Conservation (phyloP, 352 stramenopile species). For the Hyaloperonospora arabidopsidis region DNA sequence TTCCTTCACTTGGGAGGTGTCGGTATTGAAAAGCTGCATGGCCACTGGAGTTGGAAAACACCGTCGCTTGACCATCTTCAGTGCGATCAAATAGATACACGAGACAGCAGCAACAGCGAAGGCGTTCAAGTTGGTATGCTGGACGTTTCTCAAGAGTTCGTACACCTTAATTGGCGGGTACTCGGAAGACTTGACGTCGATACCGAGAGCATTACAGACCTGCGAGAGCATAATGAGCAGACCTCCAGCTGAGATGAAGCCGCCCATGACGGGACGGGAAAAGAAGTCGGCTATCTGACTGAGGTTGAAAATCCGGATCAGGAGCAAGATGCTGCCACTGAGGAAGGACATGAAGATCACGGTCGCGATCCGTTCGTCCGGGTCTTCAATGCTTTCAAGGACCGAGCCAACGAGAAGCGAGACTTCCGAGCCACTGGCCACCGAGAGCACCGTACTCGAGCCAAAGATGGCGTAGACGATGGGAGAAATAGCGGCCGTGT, state of each 20-base stretch:
- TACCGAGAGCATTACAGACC: conserved; percentile 13
- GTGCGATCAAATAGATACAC: conserved; percentile 5
- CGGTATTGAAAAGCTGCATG: conserved; percentile 15
- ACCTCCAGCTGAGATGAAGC: conserved; percentile 15
- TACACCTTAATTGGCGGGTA: conserved; percentile 14
- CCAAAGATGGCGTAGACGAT: conserved; percentile 17
- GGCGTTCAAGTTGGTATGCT: conserved; percentile 14
- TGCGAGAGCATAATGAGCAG: conserved; percentile 18
- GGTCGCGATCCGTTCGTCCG: conserved; percentile 10
- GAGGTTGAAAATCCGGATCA: conserved; percentile 11
- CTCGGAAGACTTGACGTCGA: conserved; percentile 14
- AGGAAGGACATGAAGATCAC: conserved; percentile 15
- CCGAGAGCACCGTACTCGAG: conserved; percentile 15
- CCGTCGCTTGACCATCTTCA: conserved; percentile 13
- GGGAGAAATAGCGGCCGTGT: conserved; percentile 12
- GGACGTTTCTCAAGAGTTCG: conserved; percentile 8
- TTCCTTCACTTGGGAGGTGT: conserved; percentile 6
- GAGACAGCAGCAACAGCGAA: conserved; percentile 9
- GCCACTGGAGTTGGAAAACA: conserved; percentile 13
- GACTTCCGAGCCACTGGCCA: conserved; percentile 14
- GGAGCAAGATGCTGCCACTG: conserved; percentile 12
- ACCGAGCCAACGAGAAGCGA: conserved; percentile 13
- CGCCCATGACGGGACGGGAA: conserved; percentile 15
- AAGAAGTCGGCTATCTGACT: conserved; percentile 20
- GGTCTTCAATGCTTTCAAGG: conserved; percentile 13